Conservation (phyloP, 2,329 filamentous ascomycete genomes). For the Colletotrichum truncatum region DNA sequence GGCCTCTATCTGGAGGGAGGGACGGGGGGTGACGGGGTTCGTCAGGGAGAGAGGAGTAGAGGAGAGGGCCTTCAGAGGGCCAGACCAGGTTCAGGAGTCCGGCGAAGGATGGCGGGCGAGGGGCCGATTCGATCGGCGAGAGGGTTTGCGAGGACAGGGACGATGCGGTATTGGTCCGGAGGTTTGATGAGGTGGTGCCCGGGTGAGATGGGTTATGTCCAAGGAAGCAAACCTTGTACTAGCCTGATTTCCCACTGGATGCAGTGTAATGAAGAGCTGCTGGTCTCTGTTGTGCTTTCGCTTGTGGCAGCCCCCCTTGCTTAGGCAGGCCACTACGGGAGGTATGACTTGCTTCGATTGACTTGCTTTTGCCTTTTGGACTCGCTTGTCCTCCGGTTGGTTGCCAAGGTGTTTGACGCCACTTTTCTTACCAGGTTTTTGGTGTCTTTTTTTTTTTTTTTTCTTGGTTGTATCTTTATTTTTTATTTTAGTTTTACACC, state of each 20-base stretch:
- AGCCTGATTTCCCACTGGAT: not conserved
- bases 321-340: constrained; percentile 19
- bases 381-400: constrained; percentile 17
- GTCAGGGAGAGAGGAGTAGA: not conserved
- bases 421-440: constrained; percentile 24
- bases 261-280: not conserved
- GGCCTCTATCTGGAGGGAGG: not conserved
- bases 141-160: not conserved
- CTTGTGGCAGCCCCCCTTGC: constrained; percentile 16
- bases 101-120: constrained; percentile 22
- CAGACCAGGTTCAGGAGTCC: constrained; percentile 20
- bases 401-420: not conserved
- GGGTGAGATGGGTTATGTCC: not conserved
- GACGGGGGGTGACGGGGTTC: not conserved
- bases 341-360: constrained; percentile 21
- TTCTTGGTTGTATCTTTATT: no score
- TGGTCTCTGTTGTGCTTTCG: not conserved
- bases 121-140: constrained; percentile 22
- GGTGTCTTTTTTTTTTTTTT: no score
- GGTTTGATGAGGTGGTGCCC: constrained; percentile 15
- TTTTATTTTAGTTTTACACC: no score
- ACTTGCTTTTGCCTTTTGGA: constrained; percentile 15
- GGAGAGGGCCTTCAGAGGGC: not conserved
- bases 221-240: not conserved
- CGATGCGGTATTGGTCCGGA: constrained; percentile 20